Evolutionary conservation across 75 land plant species (phyloP).

Genomic region (Isoetes taiwanensis): DNA sequence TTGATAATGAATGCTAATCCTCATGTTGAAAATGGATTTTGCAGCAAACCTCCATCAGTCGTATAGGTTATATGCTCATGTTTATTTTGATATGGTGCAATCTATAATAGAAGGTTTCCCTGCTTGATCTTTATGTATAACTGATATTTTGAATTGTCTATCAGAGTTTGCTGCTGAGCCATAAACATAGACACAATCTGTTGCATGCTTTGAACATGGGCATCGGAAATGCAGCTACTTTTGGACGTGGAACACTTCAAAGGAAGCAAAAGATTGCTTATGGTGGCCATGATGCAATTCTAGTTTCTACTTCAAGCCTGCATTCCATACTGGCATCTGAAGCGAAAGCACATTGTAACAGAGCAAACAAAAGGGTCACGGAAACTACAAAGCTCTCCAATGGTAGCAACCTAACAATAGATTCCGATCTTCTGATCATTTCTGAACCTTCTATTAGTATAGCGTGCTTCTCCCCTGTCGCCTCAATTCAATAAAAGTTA

Average conservation of each 20-base stretch:
- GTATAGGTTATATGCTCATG: too few species aligned
- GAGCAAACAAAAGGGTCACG: constrained; percentile 48
- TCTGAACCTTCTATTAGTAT: constrained; percentile 3
- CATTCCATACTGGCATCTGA: constrained; percentile 16
- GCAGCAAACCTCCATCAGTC: too few species aligned
- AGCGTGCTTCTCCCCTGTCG: constrained; percentile 12
- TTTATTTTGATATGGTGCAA: too few species aligned
- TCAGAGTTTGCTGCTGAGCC: constrained; percentile 6
- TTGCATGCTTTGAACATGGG: constrained; percentile 46
- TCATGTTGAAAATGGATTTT: too few species aligned
- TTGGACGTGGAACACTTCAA: constrained; percentile 6
- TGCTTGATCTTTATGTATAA: not conserved
- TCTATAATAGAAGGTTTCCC: too few species aligned
- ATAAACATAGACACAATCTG: constrained; percentile 34
- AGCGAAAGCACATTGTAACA: constrained; percentile 37
- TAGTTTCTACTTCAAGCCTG: constrained; percentile 30
- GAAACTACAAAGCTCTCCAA: constrained; percentile 39
- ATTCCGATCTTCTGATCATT: constrained; percentile 24
- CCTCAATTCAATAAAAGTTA: not conserved
- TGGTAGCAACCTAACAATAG: constrained; percentile 46
- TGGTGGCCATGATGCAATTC: constrained; percentile 42
- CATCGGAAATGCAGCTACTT: constrained; percentile 6
- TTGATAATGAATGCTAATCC: too few species aligned
- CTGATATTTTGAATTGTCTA: constrained; percentile 8
- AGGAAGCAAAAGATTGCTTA: constrained; percentile 44